Base-by-base conservation (phyloP, 2,329 filamentous ascomycete species). In the Chaetomiaceae sp. region DNA sequence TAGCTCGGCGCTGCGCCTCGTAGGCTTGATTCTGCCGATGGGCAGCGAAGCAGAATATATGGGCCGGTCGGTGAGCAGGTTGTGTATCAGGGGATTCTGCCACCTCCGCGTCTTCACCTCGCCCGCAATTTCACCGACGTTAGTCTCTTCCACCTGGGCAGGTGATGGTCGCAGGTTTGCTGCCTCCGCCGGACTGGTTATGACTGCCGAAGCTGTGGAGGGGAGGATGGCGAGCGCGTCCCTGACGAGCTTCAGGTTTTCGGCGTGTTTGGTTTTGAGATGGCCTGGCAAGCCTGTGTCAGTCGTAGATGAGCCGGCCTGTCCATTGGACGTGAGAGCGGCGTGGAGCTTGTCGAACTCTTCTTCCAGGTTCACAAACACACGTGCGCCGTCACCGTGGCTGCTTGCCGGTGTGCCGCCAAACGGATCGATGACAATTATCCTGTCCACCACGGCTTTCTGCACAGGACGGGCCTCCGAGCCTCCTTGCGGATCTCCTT, bases 301-400 rank as follows among this genome's bases (percentile, higher is more conserved):
- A 35, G 34, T 16, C 21, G 55, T 30, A 47, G 5, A 56, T 46
- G 6, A 54, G 3, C 52, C 49, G 37, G 58, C 47, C 44, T 17
- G 58, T 7, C 53, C 50, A 25, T 60, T 49, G 2, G 55, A 57
- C 44, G 66, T 62, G 21, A 95, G 73, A 58, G 89, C 79, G 14
- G 77, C 68, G 54, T 81, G 75, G 43, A 95, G 85, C 21, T 78
- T 71, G 1, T 79, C 73, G 58, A 87, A 96, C 65, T 99, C 92
- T 63, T 97, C 90, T 63, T 95, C 87, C 50, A 99, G 77, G 61
- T 99, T 99, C 64, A 99, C 81, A 64, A 96, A 97, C 7, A 93
- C 81, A 65, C 93, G 86, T 2, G 86, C 79, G 44, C 77, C 80
- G 67, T 86, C 70, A 39, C 78, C 71, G 58, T 78, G 66, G 65